A percentile compares a stretch with the other conserved stretches of the same genome.
Evolutionary conservation across 2,329 filamentous ascomycete genomes (phyloP).

Genomic region (Trichoderma atroviride): DNA sequence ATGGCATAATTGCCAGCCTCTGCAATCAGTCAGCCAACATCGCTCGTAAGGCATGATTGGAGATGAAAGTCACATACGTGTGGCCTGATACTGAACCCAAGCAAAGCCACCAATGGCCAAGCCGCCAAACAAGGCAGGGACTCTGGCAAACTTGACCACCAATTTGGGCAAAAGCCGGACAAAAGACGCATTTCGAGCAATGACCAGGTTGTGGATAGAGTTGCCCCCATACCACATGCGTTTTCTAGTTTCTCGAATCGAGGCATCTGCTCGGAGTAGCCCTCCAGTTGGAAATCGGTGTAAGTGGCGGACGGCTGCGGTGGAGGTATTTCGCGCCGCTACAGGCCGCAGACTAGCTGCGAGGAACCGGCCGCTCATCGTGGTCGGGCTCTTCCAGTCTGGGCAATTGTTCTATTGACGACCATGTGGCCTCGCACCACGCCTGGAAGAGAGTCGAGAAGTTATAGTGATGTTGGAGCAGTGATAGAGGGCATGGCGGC

Average conservation of each 20-base stretch:
- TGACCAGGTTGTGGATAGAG: slow-evolving; percentile 78
- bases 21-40: slow-evolving; percentile 37
- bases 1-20: slow-evolving; percentile 53
- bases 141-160: slow-evolving; percentile 82
- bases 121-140: slow-evolving; percentile 90
- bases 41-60: background rate
- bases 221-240: slow-evolving; percentile 80
- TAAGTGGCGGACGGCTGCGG: slow-evolving; percentile 62
- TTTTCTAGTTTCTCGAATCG: slow-evolving; percentile 61
- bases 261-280: slow-evolving; percentile 66
- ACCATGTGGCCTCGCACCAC: slow-evolving; percentile 23
- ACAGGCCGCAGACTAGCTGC: slow-evolving; percentile 71
- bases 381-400: slow-evolving; percentile 27
- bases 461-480: background rate
- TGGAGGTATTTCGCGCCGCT: slow-evolving; percentile 54
- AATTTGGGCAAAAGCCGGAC: slow-evolving; percentile 76
- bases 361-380: slow-evolving; percentile 51
- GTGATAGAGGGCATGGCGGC: background rate
- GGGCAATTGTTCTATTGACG: slow-evolving; percentile 24
- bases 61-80: slow-evolving; percentile 59
- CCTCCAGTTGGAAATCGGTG: slow-evolving; percentile 70
- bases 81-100: slow-evolving; percentile 95
- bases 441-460: background rate
- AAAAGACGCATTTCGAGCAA: slow-evolving; percentile 66
- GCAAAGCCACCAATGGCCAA: slow-evolving; percentile 83